These are phyloP conservation scores for Lasiodiplodia theobromae DNA, from an alignment of 2,329 filamentous ascomycete species.

Conservation along the genomic window DNA sequence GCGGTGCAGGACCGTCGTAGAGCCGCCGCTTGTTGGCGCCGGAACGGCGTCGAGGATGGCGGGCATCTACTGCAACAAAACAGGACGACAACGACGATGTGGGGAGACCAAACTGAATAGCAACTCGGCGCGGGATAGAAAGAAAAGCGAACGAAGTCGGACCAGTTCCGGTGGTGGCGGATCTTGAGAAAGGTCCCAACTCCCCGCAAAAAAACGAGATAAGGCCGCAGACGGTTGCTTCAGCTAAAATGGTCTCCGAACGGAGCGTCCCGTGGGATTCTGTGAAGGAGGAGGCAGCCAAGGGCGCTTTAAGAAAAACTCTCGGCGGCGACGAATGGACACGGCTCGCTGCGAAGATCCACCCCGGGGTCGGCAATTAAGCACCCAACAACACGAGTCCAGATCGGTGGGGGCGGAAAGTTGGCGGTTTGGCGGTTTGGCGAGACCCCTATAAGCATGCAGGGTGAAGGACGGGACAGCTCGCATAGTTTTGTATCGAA, in stretches of 20 bases:
- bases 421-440: neutral
- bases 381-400: neutral
- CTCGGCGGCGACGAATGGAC: neutral
- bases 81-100: neutral
- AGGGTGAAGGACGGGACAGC: neutral
- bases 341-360: neutral
- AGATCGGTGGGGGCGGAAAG: neutral
- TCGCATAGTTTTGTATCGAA: neutral
- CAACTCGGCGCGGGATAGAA: neutral
- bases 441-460: neutral
- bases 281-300: neutral
- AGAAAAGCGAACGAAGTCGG: neutral
- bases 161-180: neutral
- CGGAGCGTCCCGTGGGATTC: neutral
- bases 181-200: neutral
- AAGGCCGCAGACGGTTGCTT: neutral
- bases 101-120: neutral
- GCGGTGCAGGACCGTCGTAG: neutral
- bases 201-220: neutral
- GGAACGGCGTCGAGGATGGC: conserved; percentile 10
- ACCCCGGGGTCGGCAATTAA: neutral
- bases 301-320: neutral
- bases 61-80: neutral
- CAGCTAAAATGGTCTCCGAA: neutral
- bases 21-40: neutral